Base-by-base conservation (phyloP, 2,329 filamentous ascomycete genomes). In the Monosporascus sp. region DNA sequence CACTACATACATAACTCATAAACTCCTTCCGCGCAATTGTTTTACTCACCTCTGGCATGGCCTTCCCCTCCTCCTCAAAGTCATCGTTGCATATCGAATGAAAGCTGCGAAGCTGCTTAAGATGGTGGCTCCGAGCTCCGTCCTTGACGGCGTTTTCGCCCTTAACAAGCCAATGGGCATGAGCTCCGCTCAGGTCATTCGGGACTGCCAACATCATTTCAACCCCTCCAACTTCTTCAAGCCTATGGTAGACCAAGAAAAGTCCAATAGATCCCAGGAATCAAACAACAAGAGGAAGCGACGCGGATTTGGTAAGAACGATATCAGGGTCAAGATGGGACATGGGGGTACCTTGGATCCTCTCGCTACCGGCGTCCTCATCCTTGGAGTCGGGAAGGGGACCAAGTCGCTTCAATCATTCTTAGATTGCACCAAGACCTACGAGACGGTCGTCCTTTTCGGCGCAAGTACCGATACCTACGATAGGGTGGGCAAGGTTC, bases 281-380 rank as follows among this genome's bases (percentile, higher is more conserved):
- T 74, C 74, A 54, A 76, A 79, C 54, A 75, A 76, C 54, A 82
- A 87, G 67, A 79, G 79, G 60, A 78, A 79, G 61, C 81, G 86
- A 55, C 80, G 84, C 56, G 74, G 74, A 58, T 73, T 72, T 47
- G 77, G 79, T 58, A 81, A 83, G 68, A 79, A 79, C 61, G 76
- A 80, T 1, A 69, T 86, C 5, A 83, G 89, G 57, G 87, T 97
- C 62, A 99, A 97, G 77, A 89, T 97, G 65, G 94, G 94, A 37
- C 94, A 99, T 73, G 94, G 94, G 56, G 94, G 94, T 44, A 99
- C 94, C 2, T 81, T 99, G 18, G 94, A 99, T 67, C 94, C 94
- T 26, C 80, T 97, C 64, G 94, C 94, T 8, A 96, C 92, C 1
- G 94, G 94, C 46, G 89, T 99, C 24, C 80, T 99, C 49, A 91